Evolutionary conservation across 1,139 yeast genomes (phyloP), one percentile per base, ranked within the genome.

Genomic region (Yamadazyma oceani): DNA sequence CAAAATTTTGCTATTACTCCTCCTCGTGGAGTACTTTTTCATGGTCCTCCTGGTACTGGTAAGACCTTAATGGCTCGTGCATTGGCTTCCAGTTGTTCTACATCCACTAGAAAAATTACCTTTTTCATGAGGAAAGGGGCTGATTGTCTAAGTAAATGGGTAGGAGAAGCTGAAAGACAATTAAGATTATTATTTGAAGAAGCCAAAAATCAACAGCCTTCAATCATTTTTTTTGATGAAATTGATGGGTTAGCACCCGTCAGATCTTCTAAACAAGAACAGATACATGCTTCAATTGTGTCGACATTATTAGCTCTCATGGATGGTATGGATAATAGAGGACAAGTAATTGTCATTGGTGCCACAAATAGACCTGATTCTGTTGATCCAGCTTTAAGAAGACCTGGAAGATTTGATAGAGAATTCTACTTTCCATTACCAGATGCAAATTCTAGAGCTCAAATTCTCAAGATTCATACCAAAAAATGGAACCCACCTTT

Each of bases 11-110:
- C 81, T 38, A 89, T 92, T 25, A 88, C 96, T 0, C 98, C 99
- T 2, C 99, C 99, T 12, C 73, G 98, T 49, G 99, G 99, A 45
- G 99, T 94, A 1, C 64, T 94, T 39, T 94, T 94, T 65, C 98
- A 94, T 62, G 99, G 99, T 29, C 99, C 98, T 3, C 99, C 99
- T 1, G 99, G 99, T 49, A 94, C 98, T 0, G 99, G 99, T 72
- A 94, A 94, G 58, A 94, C 99, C 0, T 73, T 94, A 37, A 89
- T 94, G 96, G 98, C 98, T 0, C 71, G 98, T 45, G 99, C 98
- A 0, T 69, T 94, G 37, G 98, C 98, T 1, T 92, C 97, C 1
- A 85, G 95, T 49, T 90, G 96, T 53, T 85, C 96, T 0, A 80
- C 94, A 0, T 81, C 85, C 10, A 75, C 77, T 31, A 69, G 85